phyloP scores from a whole-genome alignment of 1,284 basidiomycete species.

The Melampsora americana region DNA sequence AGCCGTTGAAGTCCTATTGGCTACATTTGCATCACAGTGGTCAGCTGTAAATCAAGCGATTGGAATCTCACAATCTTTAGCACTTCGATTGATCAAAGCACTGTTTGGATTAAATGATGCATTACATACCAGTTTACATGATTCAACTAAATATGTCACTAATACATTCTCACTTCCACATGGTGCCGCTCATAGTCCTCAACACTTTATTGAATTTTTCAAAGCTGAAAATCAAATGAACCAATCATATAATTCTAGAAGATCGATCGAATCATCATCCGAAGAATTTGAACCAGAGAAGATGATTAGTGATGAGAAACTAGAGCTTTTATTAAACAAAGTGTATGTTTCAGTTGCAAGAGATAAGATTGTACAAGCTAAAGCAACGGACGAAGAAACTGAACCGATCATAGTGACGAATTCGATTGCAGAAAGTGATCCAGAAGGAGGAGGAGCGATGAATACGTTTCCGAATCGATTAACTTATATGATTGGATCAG shows the following conservation, averaged over 20 bases:
- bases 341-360: slow-evolving; percentile 24
- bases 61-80: slow-evolving; percentile 71
- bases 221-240: background rate
- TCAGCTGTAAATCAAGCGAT: slow-evolving; percentile 73
- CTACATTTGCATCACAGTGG: slow-evolving; percentile 79
- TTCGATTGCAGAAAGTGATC: slow-evolving; percentile 59
- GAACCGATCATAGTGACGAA: slow-evolving; percentile 69
- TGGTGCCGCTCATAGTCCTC: slow-evolving; percentile 3
- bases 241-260: background rate
- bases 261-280: background rate
- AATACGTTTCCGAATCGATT: slow-evolving; percentile 67
- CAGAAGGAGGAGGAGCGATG: slow-evolving; percentile 9
- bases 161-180: slow-evolving; percentile 21
- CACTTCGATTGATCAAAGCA: slow-evolving; percentile 72
- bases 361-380: slow-evolving; percentile 55
- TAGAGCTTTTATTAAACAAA: slow-evolving; percentile 29
- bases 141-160: slow-evolving; percentile 39
- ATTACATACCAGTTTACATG: slow-evolving; percentile 47
- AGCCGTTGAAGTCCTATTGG: slow-evolving; percentile 65
- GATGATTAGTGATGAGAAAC: slow-evolving; percentile 24
- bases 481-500: slow-evolving; percentile 78
- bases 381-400: slow-evolving; percentile 68
- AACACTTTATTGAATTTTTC: background rate
- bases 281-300: slow-evolving; percentile 3
- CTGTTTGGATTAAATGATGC: slow-evolving; percentile 76